Conservation (phyloP, 2,329 filamentous ascomycete species). For the Drechslerella coelobrocha region DNA sequence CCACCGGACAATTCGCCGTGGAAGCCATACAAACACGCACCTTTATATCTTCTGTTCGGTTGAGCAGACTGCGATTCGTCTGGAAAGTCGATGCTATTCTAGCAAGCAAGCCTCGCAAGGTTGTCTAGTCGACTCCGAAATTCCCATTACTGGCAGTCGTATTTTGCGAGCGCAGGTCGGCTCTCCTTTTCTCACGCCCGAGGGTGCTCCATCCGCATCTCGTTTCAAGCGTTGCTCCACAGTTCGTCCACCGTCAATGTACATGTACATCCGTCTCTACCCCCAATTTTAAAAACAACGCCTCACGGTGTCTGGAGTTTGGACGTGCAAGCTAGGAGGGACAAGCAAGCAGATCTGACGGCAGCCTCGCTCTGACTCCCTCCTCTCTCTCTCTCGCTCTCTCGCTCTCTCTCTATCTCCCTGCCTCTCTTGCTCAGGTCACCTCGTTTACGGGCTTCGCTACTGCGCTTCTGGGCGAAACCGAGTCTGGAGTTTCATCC, state of each 20-base stretch:
- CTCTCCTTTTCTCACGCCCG: not conserved
- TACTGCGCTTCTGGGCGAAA: no score
- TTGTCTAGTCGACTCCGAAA: not conserved
- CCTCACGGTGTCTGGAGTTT: not conserved
- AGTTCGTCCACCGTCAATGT: not conserved
- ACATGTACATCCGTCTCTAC: not conserved
- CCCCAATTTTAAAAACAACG: not conserved
- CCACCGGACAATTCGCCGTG: no score
- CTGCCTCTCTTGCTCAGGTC: no score
- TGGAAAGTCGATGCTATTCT: not conserved
- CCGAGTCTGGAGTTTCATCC: no score
- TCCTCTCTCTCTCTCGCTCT: slow-evolving; percentile 9
- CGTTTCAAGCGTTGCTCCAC: not conserved
- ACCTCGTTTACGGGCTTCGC: no score
- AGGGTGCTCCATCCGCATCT: not conserved
- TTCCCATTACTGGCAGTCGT: not conserved
- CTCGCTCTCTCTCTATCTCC: slow-evolving; percentile 13
- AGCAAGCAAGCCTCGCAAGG: not conserved
- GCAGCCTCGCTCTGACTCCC: slow-evolving; percentile 30
- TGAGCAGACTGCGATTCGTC: not conserved
- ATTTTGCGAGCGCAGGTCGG: not conserved
- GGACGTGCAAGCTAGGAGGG: not conserved
- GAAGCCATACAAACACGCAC: no score
- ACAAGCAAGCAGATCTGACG: slow-evolving; percentile 33
- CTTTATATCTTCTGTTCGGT: not conserved